Base-by-base conservation (phyloP, 129 eudicot genomes). In the Solidago caesia region DNA sequence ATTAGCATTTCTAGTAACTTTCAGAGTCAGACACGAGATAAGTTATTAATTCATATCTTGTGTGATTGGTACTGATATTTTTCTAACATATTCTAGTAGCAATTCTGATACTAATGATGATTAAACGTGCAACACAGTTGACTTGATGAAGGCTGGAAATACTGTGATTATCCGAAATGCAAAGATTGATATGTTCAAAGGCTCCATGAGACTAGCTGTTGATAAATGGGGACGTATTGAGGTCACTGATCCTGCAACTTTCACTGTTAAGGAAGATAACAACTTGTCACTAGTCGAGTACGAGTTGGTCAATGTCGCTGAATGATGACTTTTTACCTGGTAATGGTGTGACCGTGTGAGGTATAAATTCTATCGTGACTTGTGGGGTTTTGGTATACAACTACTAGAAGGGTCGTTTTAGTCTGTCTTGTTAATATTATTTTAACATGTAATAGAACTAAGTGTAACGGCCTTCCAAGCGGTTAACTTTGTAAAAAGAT, bases 191-290 rank as follows among this genome's bases (percentile, higher is more conserved):
- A 89, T 89, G 96, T 89, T 86, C 73, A 89, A 85, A 84, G 89
- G 96, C 13, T 86, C 89, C 16, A 89, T 89, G 96, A 89, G 96
- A 76, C 86, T 89, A 21, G 92, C 88, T 74, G 96, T 89, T 44
- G 96, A 89, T 77, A 89, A 87, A 67, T 89, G 96, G 96, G 96
- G 96, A 6, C 92, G 85, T 2, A 79, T 87, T 58, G 92, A 88
- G 79, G 89, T 91, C 67, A 73, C 97, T 29, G 97, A 91, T 14
- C 92, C 97, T 47, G 95, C 95, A 41, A 60, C 59, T 4, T 88
- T 88, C 82, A 87, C 77, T 58, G 92, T 88, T 26, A 91, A 91
- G 79, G 96, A 87, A 75, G 96, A 90, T 70, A 90, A 87, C 85
- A 90, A 90, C 74, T 72, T 90, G 68, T 91, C 97, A 53, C 83